Evolutionary conservation across 208 protist species (phyloP).

Genomic region (Phytomonas serpens): DNA sequence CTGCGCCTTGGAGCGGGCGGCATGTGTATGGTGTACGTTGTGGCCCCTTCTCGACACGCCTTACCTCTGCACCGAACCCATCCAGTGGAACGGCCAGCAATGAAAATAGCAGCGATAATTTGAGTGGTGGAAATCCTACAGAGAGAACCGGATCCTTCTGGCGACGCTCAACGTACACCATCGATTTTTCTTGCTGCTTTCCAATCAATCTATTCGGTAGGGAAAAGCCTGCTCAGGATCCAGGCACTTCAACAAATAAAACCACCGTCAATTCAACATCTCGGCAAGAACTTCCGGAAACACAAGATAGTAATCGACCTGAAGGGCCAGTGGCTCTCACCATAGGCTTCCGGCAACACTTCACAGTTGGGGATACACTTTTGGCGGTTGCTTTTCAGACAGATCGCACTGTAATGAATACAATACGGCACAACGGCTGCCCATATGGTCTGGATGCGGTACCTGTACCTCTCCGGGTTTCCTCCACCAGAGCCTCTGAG

Average conservation of each 20-base stretch:
- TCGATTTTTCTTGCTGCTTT: slow-evolving; percentile 17
- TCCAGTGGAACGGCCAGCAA: not conserved
- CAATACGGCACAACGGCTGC: not conserved
- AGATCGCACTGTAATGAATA: slow-evolving; percentile 18
- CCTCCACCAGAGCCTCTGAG: slow-evolving; percentile 7
- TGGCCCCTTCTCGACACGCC: slow-evolving; percentile 13
- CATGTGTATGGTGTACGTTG: slow-evolving; percentile 11
- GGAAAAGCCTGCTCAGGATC: not conserved
- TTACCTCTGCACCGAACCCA: slow-evolving; percentile 8
- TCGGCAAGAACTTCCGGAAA: not conserved
- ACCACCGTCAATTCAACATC: not conserved
- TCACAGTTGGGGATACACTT: slow-evolving; percentile 39
- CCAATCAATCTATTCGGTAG: slow-evolving; percentile 10
- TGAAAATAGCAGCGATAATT: not conserved
- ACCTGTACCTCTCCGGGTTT: slow-evolving; percentile 6
- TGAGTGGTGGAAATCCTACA: not conserved
- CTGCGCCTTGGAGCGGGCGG: slow-evolving; percentile 10
- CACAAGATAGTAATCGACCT: not conserved
- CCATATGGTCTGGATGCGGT: not conserved
- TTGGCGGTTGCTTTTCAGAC: slow-evolving; percentile 34
- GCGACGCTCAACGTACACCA: slow-evolving; percentile 8
- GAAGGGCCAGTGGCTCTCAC: slow-evolving; percentile 27
- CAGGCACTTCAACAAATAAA: not conserved
- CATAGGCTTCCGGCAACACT: slow-evolving; percentile 35
- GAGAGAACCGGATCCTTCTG: not conserved